Conservation (phyloP, 495 filamentous ascomycete species). For the Tuber magnatum region DNA sequence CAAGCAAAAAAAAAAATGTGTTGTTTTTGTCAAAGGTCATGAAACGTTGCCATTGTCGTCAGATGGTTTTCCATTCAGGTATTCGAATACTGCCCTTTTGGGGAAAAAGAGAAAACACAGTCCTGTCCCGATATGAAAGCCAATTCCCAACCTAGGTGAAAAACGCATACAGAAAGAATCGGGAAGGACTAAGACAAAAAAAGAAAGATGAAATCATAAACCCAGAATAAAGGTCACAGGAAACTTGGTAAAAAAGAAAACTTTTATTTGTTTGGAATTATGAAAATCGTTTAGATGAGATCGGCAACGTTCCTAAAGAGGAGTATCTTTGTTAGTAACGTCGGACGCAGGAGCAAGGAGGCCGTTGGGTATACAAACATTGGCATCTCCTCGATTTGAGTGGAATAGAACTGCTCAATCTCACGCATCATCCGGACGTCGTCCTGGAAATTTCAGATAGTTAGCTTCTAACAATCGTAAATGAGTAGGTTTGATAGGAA, state of each 20-base stretch:
- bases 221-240: not conserved
- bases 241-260: not conserved
- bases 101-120: not conserved
- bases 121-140: not conserved
- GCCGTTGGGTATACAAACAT: conserved; percentile 44
- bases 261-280: conserved; percentile 17
- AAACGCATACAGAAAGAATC: conserved; percentile 1
- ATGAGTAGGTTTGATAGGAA: not conserved
- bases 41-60: not conserved
- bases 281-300: conserved; percentile 47
- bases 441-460: conserved; percentile 47
- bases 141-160: not conserved
- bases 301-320: conserved; percentile 59
- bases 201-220: not conserved
- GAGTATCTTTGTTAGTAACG: conserved; percentile 16
- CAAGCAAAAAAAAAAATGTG: not conserved
- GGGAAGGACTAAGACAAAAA: not conserved
- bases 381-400: conserved; percentile 80
- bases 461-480: conserved; percentile 4
- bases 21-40: not conserved
- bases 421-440: conserved; percentile 99
- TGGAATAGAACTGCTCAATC: conserved; percentile 59
- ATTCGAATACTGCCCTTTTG: not conserved
- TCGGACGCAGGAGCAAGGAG: not conserved
- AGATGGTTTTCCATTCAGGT: not conserved